Evolutionary conservation across 192 early-diverging fungal species (phyloP).

Genomic region (Coemansia sp.): DNA sequence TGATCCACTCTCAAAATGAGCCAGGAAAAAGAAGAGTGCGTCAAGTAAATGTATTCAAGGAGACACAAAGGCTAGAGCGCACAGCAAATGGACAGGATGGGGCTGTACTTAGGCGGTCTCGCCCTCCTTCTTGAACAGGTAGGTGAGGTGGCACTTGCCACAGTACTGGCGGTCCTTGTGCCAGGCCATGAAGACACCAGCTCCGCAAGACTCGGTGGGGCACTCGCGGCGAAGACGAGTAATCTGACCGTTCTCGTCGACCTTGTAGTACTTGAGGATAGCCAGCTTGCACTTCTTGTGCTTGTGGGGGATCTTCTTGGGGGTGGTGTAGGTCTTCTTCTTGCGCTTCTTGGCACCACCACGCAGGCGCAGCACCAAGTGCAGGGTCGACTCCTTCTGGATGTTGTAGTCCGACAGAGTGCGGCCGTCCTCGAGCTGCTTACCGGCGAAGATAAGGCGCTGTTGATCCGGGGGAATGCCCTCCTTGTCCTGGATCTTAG

Average conservation of each 20-base stretch:
- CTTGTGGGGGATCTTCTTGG: constrained; percentile 99
- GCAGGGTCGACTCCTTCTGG: constrained; percentile 81
- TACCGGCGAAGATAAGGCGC: constrained; percentile 86
- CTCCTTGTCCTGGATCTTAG: constrained; percentile 64
- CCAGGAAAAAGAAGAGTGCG: not conserved
- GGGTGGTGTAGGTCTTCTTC: constrained; percentile 99
- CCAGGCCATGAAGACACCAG: constrained; percentile 99
- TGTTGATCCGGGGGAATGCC: constrained; percentile 97
- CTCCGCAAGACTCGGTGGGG: constrained; percentile 93
- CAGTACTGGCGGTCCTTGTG: constrained; percentile 99
- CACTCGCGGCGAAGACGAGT: constrained; percentile 99
- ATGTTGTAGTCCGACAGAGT: constrained; percentile 76
- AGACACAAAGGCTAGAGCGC: not conserved
- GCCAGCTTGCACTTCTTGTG: constrained; percentile 98
- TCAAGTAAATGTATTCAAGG: not conserved
- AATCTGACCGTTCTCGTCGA: constrained; percentile 94
- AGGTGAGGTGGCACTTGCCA: constrained; percentile 94
- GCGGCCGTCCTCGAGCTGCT: constrained; percentile 80
- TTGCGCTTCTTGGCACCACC: constrained; percentile 98
- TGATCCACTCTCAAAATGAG: too few relatives aligned
- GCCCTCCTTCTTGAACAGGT: constrained; percentile 86
- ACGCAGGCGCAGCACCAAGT: constrained; percentile 76
- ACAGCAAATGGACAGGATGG: not conserved
- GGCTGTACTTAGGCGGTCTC: constrained; percentile 34
- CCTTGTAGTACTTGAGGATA: constrained; percentile 99